Conservation (phyloP, 1,139 yeast species). For the Debaryomycetaceae sp. region DNA sequence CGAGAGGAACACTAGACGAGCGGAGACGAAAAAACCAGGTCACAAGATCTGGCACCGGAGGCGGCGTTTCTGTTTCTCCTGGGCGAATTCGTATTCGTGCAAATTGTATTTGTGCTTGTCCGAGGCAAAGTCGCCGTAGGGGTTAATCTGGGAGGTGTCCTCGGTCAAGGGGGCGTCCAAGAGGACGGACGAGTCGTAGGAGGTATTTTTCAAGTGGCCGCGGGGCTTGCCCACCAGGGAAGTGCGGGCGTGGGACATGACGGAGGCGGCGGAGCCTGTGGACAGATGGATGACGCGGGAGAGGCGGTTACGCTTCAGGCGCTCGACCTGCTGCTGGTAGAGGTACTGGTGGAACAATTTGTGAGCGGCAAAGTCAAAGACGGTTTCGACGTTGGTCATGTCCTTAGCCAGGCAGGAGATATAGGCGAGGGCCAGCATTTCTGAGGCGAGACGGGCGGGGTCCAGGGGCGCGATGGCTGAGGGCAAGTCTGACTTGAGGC, state of each 20-base stretch:
- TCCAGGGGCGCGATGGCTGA: constrained; percentile 34
- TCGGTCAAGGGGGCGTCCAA: constrained; percentile 31
- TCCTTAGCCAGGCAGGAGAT: constrained; percentile 70
- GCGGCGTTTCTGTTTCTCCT: constrained; percentile 15
- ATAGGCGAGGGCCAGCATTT: constrained; percentile 68
- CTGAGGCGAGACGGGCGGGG: constrained; percentile 47
- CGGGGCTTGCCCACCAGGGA: constrained; percentile 6
- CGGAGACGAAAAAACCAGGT: too few species aligned
- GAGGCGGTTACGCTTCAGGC: constrained; percentile 19
- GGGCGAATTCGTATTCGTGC: constrained; percentile 34
- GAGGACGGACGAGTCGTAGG: constrained; percentile 26
- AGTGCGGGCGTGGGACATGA: not conserved
- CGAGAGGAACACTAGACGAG: too few species aligned
- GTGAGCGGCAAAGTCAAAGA: constrained; percentile 47
- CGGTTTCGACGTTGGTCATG: constrained; percentile 53
- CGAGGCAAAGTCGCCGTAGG: constrained; percentile 21
- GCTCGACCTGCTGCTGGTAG: constrained; percentile 27
- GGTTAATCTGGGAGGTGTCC: constrained; percentile 19
- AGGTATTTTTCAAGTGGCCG: constrained; percentile 24
- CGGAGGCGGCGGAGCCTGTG: constrained; percentile 4
- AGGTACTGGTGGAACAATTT: constrained; percentile 21
- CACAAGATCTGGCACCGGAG: not conserved
- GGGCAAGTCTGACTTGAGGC: constrained; percentile 63
- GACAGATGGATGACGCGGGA: constrained; percentile 18
- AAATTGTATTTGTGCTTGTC: constrained; percentile 27